These are phyloP conservation scores for Insectozyma bohioensis DNA, from an alignment of 1,139 yeast species.

Conservation along the genomic window DNA sequence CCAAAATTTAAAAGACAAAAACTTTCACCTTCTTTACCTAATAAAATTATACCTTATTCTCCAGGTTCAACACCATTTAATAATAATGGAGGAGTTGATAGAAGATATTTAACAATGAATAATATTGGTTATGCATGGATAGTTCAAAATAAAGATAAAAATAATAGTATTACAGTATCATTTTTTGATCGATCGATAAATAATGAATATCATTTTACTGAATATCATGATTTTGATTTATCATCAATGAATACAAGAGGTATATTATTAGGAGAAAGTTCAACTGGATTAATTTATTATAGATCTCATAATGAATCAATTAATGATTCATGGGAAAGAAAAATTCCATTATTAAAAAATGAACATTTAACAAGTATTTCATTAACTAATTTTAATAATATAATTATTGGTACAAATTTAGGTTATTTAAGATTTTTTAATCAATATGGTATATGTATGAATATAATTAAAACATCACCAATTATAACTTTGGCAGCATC, in stretches of 20 bases:
- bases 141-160: conserved; percentile 44
- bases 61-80: conserved; percentile 82
- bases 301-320: conserved; percentile 43
- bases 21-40: conserved; percentile 5
- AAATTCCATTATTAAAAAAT: conserved; percentile 32
- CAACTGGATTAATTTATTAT: conserved; percentile 38
- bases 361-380: conserved; percentile 43
- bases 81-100: conserved; percentile 23
- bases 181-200: conserved; percentile 82
- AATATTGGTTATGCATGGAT: conserved; percentile 82
- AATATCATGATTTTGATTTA: conserved; percentile 65
- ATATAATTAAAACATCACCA: conserved; percentile 39
- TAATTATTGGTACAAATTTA: conserved; percentile 41
- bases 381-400: conserved; percentile 28
- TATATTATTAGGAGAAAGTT: conserved; percentile 55
- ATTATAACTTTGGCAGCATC: conserved; percentile 40
- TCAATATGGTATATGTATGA: conserved; percentile 41
- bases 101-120: conserved; percentile 82
- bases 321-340: conserved; percentile 46
- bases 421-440: conserved; percentile 45
- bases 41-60: conserved; percentile 44
- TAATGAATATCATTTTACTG: conserved; percentile 85
- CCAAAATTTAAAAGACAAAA: conserved; percentile 6
- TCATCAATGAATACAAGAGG: conserved; percentile 74
- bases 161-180: conserved; percentile 68